Evolutionary conservation across 2,329 filamentous ascomycete genomes (phyloP).

Genomic region (Trichoderma cornu-damae): DNA sequence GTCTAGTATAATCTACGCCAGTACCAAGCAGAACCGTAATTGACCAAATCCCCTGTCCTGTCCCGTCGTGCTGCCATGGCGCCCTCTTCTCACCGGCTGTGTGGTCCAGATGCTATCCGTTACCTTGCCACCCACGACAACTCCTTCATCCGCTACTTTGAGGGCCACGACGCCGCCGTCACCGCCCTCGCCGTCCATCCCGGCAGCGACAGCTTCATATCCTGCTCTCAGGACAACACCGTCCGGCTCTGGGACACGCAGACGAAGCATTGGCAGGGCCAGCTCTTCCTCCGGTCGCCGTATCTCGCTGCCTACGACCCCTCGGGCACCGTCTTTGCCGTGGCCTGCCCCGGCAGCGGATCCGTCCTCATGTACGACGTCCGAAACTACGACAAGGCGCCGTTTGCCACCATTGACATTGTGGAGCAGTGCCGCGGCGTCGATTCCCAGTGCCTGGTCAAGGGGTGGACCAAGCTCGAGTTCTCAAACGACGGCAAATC

Average conservation of each 20-base stretch:
- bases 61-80: background rate
- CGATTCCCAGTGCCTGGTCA: conserved; percentile 53
- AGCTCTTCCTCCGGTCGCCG: conserved; percentile 73
- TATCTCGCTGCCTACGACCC: conserved; percentile 88
- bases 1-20: conserved; percentile 89
- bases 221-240: conserved; percentile 84
- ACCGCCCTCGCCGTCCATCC: conserved; percentile 82
- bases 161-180: conserved; percentile 79
- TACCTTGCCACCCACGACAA: conserved; percentile 93
- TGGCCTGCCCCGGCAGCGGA: conserved; percentile 75
- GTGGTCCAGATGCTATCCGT: conserved; percentile 75
- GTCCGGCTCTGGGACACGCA: conserved; percentile 85
- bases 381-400: conserved; percentile 87
- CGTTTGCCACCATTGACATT: conserved; percentile 82
- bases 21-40: conserved; percentile 84
- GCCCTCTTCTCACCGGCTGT: too few relatives aligned
- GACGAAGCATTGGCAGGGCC: conserved; percentile 72
- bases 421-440: conserved; percentile 48
- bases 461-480: conserved; percentile 84
- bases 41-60: background rate
- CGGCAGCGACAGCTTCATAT: conserved; percentile 84
- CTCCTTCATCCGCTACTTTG: conserved; percentile 92
- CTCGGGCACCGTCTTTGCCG: conserved; percentile 83
- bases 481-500: conserved; percentile 95
- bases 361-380: conserved; percentile 85